Evolutionary conservation across 1,284 basidiomycete genomes (phyloP), one percentile per base, ranked within the genome.

Genomic region (Cryptococcus deneoformans): DNA sequence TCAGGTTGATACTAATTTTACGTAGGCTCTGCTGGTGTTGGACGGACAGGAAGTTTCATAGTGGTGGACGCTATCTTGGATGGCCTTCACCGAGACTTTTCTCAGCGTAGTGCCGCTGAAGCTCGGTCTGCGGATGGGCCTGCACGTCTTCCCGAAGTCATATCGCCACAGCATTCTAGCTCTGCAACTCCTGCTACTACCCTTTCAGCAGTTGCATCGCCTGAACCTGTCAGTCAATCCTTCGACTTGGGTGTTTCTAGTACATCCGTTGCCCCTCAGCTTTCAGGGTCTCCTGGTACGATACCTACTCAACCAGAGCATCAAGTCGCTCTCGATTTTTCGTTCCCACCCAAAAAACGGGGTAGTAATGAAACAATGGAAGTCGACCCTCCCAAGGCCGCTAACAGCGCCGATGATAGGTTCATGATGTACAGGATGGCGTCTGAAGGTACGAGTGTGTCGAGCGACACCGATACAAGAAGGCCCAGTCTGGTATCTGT

Each of bases 21-120:
- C 90, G 54, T 90, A 78, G 93, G 91, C 71, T 92, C 90, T 16
- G 92, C 92, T 0, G 92, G 92, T 12, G 90, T 95, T 4, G 92
- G 92, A 0, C 83, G 92, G 42, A 96, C 93, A 0, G 92, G 92
- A 29, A 90, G 89, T 43, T 96, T 90, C 74, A 92, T 96, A 69
- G 85, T 89, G 10, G 84, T 94, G 4, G 91, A 94, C 74, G 87
- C 92, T 1, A 82, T 93, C 42, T 79, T 94, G 45, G 90, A 94
- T 69, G 87, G 85, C 0, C 79, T 95, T 2, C 80, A 84, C 59
- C 77, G 83, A 43, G 89, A 92, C 73, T 12, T 57, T 57, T 3
- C 29, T 9, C 16, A 47, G 34, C 40, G 34, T 38, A 44, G 16
- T 24, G 34, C 43, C 54, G 35, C 10, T 42, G 38, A 45, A 20